Evolutionary conservation across 257 asterid genomes (phyloP), one percentile per base, ranked within the genome.

Genomic region (Scutellaria minor): DNA sequence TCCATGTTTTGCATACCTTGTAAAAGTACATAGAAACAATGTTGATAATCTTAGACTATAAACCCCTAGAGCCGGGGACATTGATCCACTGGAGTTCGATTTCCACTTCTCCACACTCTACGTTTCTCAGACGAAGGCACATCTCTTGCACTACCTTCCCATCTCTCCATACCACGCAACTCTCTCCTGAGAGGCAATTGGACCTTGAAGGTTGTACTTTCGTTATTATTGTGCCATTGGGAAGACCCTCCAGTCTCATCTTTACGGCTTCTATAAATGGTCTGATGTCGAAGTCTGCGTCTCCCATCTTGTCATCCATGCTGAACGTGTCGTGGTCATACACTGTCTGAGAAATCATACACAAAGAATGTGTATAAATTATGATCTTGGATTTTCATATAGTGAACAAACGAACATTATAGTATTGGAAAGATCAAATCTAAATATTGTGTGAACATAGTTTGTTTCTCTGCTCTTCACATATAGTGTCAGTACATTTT

Each of bases 71-170:
- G 18, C 84, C 81, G 15, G 88, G 88, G 58, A 87, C 76, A 69
- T 85, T 78, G 24, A 89, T 87, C 96, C 96, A 86, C 81, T 86
- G 90, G 37, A 89, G 86, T 74, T 89, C 85, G 22, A 89, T 75
- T 40, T 85, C 96, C 1, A 89, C 85, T 76, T 89, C 96, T 2
- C 96, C 96, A 15, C 90, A 80, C 80, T 89, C 96, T 1, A 89
- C 96, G 60, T 89, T 82, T 65, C 79, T 83, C 81, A 89, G 67
- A 50, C 96, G 79, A 15, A 89, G 80, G 76, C 82, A 70, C 88
- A 89, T 53, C 53, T 83, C 88, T 72, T 89, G 96, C 56, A 84
- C 78, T 10, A 85, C 85, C 48, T 77, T 73, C 27, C 87, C 89
- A 0, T 85, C 88, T 67, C 74, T 83, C 88, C 89, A 86, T 5